These are phyloP conservation scores for Annulohypoxylon nitens DNA, from an alignment of 495 filamentous ascomycete species.

Conservation along the genomic window DNA sequence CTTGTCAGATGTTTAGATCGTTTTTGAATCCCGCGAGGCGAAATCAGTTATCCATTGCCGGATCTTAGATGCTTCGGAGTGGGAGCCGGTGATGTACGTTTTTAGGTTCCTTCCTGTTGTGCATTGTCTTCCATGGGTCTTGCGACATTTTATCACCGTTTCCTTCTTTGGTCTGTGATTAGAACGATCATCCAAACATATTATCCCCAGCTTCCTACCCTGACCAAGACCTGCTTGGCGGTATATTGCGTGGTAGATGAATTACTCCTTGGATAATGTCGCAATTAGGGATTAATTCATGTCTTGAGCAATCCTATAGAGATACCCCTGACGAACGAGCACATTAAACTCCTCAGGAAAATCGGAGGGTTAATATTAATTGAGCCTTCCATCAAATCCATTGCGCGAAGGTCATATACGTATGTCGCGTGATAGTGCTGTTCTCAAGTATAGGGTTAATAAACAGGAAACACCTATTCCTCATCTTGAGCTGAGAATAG, in stretches of 20 bases:
- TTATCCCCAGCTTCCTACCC: slow-evolving; percentile 9
- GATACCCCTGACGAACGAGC: slow-evolving; percentile 9
- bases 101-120: slow-evolving; percentile 20
- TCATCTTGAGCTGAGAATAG: slow-evolving; percentile 38
- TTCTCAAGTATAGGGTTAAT: slow-evolving; percentile 16
- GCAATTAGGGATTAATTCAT: slow-evolving; percentile 26
- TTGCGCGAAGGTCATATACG: neutral
- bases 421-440: slow-evolving; percentile 4
- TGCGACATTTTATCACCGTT: slow-evolving; percentile 3
- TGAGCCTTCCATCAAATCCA: slow-evolving; percentile 11
- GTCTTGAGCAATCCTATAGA: slow-evolving; percentile 32
- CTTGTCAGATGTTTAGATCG: slow-evolving; percentile 41
- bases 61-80: slow-evolving; percentile 17
- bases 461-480: slow-evolving; percentile 31
- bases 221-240: neutral
- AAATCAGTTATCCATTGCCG: slow-evolving; percentile 21
- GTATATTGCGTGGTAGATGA: slow-evolving; percentile 1
- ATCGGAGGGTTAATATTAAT: slow-evolving; percentile 28
- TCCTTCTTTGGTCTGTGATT: slow-evolving; percentile 1
- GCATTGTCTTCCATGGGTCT: neutral
- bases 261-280: slow-evolving; percentile 17
- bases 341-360: neutral
- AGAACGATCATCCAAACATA: slow-evolving; percentile 11
- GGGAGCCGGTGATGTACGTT: slow-evolving; percentile 10
- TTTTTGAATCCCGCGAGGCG: slow-evolving; percentile 28